phyloP scores from a whole-genome alignment of 148 eudicot species.

The Spergularia bocconei region DNA sequence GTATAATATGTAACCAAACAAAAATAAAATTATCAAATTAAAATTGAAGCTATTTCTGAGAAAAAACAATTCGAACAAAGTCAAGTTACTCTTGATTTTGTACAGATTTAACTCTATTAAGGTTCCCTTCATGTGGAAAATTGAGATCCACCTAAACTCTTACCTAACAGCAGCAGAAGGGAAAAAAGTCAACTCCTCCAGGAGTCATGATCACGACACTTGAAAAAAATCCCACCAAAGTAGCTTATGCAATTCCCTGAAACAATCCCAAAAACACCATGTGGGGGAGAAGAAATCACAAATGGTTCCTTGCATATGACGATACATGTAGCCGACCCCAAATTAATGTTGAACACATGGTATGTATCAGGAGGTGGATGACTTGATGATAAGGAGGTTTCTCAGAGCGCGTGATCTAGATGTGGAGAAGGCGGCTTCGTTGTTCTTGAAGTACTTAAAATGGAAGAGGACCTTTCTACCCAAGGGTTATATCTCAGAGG shows the following conservation, averaged over 20 bases:
- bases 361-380: constrained; percentile 54
- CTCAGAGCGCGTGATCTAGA: constrained; percentile 72
- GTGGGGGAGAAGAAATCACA: background rate
- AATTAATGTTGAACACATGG: background rate
- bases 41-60: too few species aligned
- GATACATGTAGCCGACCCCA: too few species aligned
- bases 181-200: background rate
- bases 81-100: background rate
- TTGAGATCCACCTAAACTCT: background rate
- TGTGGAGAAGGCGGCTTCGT: constrained; percentile 58
- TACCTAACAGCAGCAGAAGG: background rate
- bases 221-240: background rate
- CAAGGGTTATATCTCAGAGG: constrained; percentile 50
- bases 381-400: constrained; percentile 62
- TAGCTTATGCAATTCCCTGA: too few species aligned
- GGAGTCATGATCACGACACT: background rate
- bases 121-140: background rate
- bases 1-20: too few species aligned
- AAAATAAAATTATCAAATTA: too few species aligned
- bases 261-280: too few species aligned
- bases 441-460: constrained; percentile 53
- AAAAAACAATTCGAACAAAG: background rate
- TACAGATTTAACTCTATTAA: too few species aligned
- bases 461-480: constrained; percentile 69
- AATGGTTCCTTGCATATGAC: background rate